These are phyloP conservation scores for Naumovozyma castellii DNA, from an alignment of 805 yeast species.

Conservation along the genomic window DNA sequence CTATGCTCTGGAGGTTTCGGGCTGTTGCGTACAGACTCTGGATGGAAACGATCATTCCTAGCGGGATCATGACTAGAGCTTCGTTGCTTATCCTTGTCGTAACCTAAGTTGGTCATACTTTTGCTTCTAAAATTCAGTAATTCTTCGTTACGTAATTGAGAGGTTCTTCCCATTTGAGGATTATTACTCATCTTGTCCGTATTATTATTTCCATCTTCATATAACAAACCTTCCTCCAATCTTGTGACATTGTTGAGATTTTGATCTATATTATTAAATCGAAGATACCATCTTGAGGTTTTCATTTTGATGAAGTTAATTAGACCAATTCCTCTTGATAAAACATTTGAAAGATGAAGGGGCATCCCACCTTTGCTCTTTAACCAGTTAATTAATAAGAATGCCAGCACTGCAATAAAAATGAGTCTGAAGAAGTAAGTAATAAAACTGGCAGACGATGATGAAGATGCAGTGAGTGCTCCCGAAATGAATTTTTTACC, in stretches of 20 bases:
- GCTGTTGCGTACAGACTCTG: background rate
- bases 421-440: background rate
- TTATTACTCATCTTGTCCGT: background rate
- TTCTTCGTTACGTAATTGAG: background rate
- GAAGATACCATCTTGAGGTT: background rate
- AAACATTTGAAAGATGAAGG: background rate
- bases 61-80: background rate
- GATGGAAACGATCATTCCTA: background rate
- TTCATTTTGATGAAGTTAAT: background rate
- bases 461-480: conserved; percentile 1
- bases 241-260: background rate
- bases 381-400: too few species aligned
- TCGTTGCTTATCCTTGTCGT: background rate
- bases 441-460: background rate
- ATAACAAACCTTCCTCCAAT: conserved; percentile 4
- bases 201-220: background rate
- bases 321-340: background rate
- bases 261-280: background rate
- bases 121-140: conserved; percentile 18
- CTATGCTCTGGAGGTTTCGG: background rate
- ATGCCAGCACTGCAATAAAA: background rate
- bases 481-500: conserved; percentile 25
- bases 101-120: conserved; percentile 21
- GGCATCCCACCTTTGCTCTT: background rate
- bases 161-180: background rate